These are phyloP conservation scores for Leptographium procerum DNA, from an alignment of 2,329 filamentous ascomycete genomes.

Conservation along the genomic window DNA sequence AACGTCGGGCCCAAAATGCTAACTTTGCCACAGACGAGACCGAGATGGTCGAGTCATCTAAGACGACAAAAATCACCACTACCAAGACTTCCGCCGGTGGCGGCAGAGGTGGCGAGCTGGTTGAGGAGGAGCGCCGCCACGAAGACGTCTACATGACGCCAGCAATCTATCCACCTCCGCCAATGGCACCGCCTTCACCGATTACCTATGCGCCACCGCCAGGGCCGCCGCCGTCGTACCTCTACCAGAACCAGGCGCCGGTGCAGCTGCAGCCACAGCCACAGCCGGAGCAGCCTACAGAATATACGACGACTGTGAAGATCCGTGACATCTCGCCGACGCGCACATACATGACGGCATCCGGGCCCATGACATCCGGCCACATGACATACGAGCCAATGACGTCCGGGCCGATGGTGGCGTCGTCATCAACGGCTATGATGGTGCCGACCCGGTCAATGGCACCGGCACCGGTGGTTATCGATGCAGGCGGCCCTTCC, in stretches of 20 bases:
- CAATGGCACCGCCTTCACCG: slow-evolving; percentile 9
- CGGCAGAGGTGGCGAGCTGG: slow-evolving; percentile 18
- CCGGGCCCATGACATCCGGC: not conserved
- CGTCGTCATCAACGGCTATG: slow-evolving; percentile 13
- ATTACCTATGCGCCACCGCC: slow-evolving; percentile 23
- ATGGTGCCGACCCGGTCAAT: slow-evolving; percentile 11
- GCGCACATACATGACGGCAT: slow-evolving; percentile 19
- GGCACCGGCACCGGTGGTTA: slow-evolving; percentile 23
- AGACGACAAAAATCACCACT: slow-evolving; percentile 8
- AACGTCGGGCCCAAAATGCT: too few relatives aligned
- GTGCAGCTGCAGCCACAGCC: slow-evolving; percentile 19
- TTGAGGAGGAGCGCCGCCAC: slow-evolving; percentile 34
- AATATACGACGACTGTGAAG: slow-evolving; percentile 28
- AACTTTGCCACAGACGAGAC: slow-evolving; percentile 7
- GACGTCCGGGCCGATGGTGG: slow-evolving; percentile 4
- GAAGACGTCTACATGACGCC: slow-evolving; percentile 28
- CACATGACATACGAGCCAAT: slow-evolving; percentile 16
- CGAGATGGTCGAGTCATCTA: slow-evolving; percentile 7
- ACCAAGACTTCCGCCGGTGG: not conserved
- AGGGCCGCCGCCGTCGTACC: not conserved
- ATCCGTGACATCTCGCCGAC: slow-evolving; percentile 38
- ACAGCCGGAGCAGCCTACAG: not conserved
- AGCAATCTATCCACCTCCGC: slow-evolving; percentile 13
- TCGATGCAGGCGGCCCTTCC: slow-evolving; percentile 24
- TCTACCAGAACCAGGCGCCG: slow-evolving; percentile 15